Base-by-base conservation (phyloP, 768 basidiomycete species). In the Boletus vinaceobasis region DNA sequence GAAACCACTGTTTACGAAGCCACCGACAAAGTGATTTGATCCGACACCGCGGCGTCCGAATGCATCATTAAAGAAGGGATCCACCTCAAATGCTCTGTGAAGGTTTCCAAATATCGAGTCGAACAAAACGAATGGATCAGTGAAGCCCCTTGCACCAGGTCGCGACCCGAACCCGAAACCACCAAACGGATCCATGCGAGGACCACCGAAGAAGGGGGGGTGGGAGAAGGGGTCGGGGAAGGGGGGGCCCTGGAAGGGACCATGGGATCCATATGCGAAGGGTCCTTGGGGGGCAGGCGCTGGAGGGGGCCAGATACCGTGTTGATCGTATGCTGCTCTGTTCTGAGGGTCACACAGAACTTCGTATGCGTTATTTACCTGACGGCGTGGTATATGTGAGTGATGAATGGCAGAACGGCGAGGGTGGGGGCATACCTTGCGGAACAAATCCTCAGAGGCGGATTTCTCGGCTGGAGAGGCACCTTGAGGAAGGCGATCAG, bases 301-400 rank as follows among this genome's bases (percentile, higher is more conserved):
- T n/a, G 85, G 85, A 9, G 86, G 87, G 11, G 90, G 90, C 85
- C 86, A 91, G 46, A 83, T 75, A 36, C 88, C 88, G 58, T 85
- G 73, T n/a, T 69, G 66, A 63, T 92, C 90, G 66, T 90, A 91
- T 10, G 78, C 79, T 62, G 73, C 76, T 48, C 87, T 81, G 54
- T 79, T 90, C 49, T 78, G 70, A 2, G 79, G 62, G 62, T 92
- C 82, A 48, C 66, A 83, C 50, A 92, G 70, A 2, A 92, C 80
- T 65, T 91, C 88, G 61, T 90, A 91, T 29, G 88, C 88, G 57
- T 88, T 86, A 60, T 85, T 87, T 43, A 90, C 80, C 85, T 90
- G 51, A 37, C 44, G 32, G 29, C 40, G 40, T 33, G 21, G 27
- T 6, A 21, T 33, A 2, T 23, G 29, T 57, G 31, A 48, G 50